Evolutionary conservation across 768 basidiomycete genomes (phyloP), one percentile per base, ranked within the genome.

Genomic region (Mycena haematopus): DNA sequence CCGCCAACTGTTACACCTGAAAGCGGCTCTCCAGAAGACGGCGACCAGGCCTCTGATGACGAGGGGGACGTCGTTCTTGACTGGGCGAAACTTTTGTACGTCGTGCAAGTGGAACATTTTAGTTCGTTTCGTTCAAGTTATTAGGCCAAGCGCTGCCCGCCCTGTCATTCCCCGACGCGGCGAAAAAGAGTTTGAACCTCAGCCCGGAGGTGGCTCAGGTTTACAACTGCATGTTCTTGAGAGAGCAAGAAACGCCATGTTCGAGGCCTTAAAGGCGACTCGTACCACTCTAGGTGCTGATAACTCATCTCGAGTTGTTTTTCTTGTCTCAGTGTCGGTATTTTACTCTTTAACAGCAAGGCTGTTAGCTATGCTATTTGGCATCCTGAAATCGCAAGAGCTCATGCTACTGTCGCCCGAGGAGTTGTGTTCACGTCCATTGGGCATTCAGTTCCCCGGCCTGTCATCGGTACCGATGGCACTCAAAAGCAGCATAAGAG

Each of bases 111-210:
- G 8, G 8, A 21, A 27, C 53, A 44, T 11, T 52, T 52, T 17
- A 21, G 40, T 44, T 40, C 59, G 56, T 58, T 57, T 59, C 44
- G 57, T 58, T 71, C 36, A 67, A 55, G 29, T 56, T 21, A 15
- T 11, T 62, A 83, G 82, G 21, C 78, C 80, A 57, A 72, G 73
- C 27, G 70, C 76, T 36, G 71, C 77, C 6, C 84, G 88, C 42
- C 91, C 91, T 2, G 80, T 91, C 2, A 96, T 99, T 53, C 97
- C 97, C 7, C 96, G 93, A 74, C 86, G 97, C 27, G 97, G 97
- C 2, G 97, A 99, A 76, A 99, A 99, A 73, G 96, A 99, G 66
- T 99, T 95, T 67, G 96, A 99, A 73, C 97, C 97, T 1, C 80
- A 80, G 67, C 70, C 78, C 54, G 79, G 81, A 56, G 79, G 85